These are phyloP conservation scores for Cladorrhinum sp. DNA, from an alignment of 2,329 filamentous ascomycete species.

Conservation along the genomic window DNA sequence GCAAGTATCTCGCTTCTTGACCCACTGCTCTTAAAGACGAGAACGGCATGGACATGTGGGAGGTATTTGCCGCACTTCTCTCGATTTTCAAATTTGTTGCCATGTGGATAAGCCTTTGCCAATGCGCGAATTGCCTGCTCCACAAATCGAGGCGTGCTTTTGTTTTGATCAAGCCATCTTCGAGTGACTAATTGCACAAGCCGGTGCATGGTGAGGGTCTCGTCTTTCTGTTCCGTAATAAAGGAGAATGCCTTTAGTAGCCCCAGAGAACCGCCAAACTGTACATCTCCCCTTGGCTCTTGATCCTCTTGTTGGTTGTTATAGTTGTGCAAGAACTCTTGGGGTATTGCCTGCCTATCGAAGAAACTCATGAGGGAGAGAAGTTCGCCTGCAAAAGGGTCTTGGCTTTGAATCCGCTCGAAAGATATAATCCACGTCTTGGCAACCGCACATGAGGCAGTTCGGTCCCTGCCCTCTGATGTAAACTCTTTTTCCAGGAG, in stretches of 20 bases:
- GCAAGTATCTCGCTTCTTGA: conserved; percentile 15
- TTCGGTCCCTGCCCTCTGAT: conserved; percentile 29
- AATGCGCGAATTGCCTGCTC: conserved; percentile 31
- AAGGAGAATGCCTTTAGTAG: conserved; percentile 34
- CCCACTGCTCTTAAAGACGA: conserved; percentile 14
- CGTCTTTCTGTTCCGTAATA: conserved; percentile 18
- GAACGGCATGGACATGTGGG: conserved; percentile 27
- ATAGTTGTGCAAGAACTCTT: too few relatives aligned
- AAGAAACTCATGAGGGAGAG: conserved; percentile 35
- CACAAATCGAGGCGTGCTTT: conserved; percentile 30
- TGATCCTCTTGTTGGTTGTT: neutral
- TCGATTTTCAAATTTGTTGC: conserved; percentile 31
- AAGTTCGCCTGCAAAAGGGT: conserved; percentile 29
- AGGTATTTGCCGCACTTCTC: conserved; percentile 10
- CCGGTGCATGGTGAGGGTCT: conserved; percentile 32
- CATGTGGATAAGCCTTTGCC: conserved; percentile 27
- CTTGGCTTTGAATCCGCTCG: conserved; percentile 30
- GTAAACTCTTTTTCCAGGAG: conserved; percentile 34
- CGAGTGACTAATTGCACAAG: conserved; percentile 36
- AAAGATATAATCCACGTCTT: conserved; percentile 37
- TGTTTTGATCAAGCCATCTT: conserved; percentile 32
- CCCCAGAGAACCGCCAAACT: conserved; percentile 23
- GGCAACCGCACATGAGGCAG: conserved; percentile 28
- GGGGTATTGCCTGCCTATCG: conserved; percentile 33
- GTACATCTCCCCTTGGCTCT: neutral